These are phyloP conservation scores for Naumovozyma baii DNA, from an alignment of 805 yeast species.

Conservation along the genomic window DNA sequence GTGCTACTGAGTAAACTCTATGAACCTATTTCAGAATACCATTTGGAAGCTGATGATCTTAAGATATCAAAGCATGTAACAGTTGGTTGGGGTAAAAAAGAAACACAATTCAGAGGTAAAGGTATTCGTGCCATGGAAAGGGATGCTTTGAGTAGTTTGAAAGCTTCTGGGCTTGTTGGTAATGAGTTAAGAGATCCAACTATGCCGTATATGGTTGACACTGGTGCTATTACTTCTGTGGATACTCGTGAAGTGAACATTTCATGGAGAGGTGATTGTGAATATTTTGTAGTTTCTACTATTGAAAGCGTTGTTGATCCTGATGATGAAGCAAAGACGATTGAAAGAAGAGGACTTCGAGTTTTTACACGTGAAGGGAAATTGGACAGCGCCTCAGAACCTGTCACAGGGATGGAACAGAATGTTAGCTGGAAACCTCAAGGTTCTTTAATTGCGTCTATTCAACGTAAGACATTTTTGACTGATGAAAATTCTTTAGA, in stretches of 20 bases:
- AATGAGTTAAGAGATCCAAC: slow-evolving; percentile 81
- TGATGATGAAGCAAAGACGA: slow-evolving; percentile 28
- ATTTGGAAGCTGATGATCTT: slow-evolving; percentile 53
- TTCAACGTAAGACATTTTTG: slow-evolving; percentile 46
- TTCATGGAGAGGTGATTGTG: slow-evolving; percentile 96
- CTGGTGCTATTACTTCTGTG: slow-evolving; percentile 48
- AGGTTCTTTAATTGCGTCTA: slow-evolving; percentile 76
- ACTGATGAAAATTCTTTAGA: slow-evolving; percentile 36
- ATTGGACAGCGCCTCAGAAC: slow-evolving; percentile 76
- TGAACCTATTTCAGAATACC: slow-evolving; percentile 66
- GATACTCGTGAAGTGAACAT: slow-evolving; percentile 45
- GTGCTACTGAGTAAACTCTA: slow-evolving; percentile 63
- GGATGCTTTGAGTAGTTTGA: slow-evolving; percentile 39
- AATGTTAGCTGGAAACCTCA: slow-evolving; percentile 81
- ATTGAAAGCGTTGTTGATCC: slow-evolving; percentile 43
- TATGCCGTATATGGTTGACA: slow-evolving; percentile 59
- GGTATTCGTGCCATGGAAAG: slow-evolving; percentile 79
- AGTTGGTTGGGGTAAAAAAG: slow-evolving; percentile 97
- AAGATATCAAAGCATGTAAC: slow-evolving; percentile 71
- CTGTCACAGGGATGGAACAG: slow-evolving; percentile 73
- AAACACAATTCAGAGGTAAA: slow-evolving; percentile 91
- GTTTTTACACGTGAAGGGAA: slow-evolving; percentile 74
- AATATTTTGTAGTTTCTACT: slow-evolving; percentile 60
- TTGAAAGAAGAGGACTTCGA: slow-evolving; percentile 64
- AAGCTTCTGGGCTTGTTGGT: slow-evolving; percentile 55